Evolutionary conservation across 495 filamentous ascomycete species (phyloP).

Genomic region (Neurospora tetraspora): DNA sequence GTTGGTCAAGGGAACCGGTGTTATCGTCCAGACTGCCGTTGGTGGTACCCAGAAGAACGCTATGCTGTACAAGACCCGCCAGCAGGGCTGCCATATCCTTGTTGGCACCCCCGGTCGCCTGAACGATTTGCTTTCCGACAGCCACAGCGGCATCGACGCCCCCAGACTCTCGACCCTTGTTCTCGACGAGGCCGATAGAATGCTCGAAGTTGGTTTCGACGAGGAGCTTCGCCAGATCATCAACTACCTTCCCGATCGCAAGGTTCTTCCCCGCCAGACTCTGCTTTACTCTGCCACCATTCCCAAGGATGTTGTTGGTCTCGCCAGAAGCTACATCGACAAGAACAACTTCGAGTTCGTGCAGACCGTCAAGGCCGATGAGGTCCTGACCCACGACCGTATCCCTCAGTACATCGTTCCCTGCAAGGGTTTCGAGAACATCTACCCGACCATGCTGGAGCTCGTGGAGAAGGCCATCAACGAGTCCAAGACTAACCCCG

Average conservation of each 20-base stretch:
- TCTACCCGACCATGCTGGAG: conserved; percentile 64
- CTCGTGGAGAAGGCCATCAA: conserved; percentile 49
- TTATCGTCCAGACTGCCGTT: conserved; percentile 78
- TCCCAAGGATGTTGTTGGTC: conserved; percentile 65
- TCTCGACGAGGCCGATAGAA: conserved; percentile 87
- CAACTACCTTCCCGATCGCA: conserved; percentile 49
- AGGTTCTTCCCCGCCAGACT: conserved; percentile 63
- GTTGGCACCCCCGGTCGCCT: conserved; percentile 87
- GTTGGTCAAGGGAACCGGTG: conserved; percentile 52
- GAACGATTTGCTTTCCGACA: conserved; percentile 72
- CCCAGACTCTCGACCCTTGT: conserved; percentile 72
- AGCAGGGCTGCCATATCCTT: conserved; percentile 76
- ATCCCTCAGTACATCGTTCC: conserved; percentile 69
- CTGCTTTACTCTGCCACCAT: conserved; percentile 92
- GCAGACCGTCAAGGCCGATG: conserved; percentile 69
- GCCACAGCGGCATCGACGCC: conserved; percentile 50
- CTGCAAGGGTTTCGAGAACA: conserved; percentile 61
- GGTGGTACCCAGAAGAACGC: conserved; percentile 69
- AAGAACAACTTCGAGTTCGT: conserved; percentile 63
- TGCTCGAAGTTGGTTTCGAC: conserved; percentile 86
- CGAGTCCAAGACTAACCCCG: conserved; percentile 19
- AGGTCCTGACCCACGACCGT: conserved; percentile 70
- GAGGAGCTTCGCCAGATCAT: conserved; percentile 65
- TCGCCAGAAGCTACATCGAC: conserved; percentile 52
- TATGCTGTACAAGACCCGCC: conserved; percentile 52